phyloP scores from a whole-genome alignment of 495 filamentous ascomycete species.

The Aspergillus heteromorphus region DNA sequence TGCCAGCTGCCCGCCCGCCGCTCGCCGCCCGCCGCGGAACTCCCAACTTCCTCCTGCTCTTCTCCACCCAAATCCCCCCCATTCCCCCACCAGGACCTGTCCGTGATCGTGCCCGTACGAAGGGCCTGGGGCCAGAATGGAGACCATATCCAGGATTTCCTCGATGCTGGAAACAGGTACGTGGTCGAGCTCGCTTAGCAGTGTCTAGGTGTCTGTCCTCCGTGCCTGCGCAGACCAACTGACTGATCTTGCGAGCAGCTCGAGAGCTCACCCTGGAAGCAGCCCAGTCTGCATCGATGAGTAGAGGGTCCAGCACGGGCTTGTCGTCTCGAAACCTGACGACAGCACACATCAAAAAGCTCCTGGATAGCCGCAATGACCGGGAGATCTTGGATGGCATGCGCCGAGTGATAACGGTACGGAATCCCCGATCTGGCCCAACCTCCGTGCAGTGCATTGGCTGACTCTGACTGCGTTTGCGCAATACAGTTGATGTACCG shows the following conservation, averaged over 20 bases:
- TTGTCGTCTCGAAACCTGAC: slow-evolving; percentile 42
- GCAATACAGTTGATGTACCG: slow-evolving; percentile 81
- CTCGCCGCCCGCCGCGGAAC: slow-evolving; percentile 7
- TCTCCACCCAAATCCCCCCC: slow-evolving; percentile 8
- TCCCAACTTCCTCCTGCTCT: slow-evolving; percentile 6
- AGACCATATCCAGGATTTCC: slow-evolving; percentile 93
- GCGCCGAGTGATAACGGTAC: slow-evolving; percentile 82
- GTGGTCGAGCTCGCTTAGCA: background rate
- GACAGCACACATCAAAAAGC: slow-evolving; percentile 74
- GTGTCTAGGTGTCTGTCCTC: no score
- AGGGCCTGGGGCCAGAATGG: slow-evolving; percentile 54
- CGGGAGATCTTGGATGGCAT: slow-evolving; percentile 89
- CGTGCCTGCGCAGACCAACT: background rate
- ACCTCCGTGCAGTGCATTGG: slow-evolving; percentile 4
- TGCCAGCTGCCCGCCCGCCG: slow-evolving; percentile 12
- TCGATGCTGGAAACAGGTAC: slow-evolving; percentile 88
- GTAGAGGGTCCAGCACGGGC: slow-evolving; percentile 35
- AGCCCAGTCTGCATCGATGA: slow-evolving; percentile 67
- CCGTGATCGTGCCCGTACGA: slow-evolving; percentile 15
- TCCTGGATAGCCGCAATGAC: slow-evolving; percentile 91
- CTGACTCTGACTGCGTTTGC: slow-evolving; percentile 15
- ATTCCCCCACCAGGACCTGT: slow-evolving; percentile 15
- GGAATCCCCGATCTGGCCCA: slow-evolving; percentile 17
- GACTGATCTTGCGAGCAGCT: slow-evolving; percentile 50
- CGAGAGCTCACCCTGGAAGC: slow-evolving; percentile 96